Evolutionary conservation across 306 rosid species (phyloP), one percentile per base, ranked within the genome.

Genomic region (Abrus pulchellus): DNA sequence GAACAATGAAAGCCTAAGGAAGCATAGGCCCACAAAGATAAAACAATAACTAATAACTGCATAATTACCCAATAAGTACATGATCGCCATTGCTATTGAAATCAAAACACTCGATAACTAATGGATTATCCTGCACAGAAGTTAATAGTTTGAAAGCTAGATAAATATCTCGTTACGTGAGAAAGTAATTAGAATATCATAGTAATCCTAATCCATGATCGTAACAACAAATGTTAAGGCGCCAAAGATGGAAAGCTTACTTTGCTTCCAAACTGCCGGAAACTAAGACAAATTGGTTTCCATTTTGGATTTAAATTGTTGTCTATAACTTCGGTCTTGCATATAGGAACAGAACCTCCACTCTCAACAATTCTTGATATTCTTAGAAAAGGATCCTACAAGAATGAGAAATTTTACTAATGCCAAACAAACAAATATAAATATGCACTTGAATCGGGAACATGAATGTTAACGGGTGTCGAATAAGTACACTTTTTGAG

Each of bases 91-190:
- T 84, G 74, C 79, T 88, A 85, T 95, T 91, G 90, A 95, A 95
- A 90, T 93, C 93, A 85, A 90, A 95, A 83, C 99, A 93, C 88
- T 95, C 99, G 1, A 95, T 89, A 30, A 88, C 13, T 83, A 95
- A 80, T 30, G 94, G 97, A 83, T 81, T 88, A 2, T 93, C 99
- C 99, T 95, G 90, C 76, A 73, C 62, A 27, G 2, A 65, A 75
- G 49, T 59, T 9, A 48, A 44, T 71, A 8, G 2, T 2, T 44
- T 72, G 29, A 44, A 63, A 74, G 20, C 61, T 50, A 36, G 61
- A 20, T 33, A 40, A 84, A 40, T 65, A 75, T 64, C 57, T 20
- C 10, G 57, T 30, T 36, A 11, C 40, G 2, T 13, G 55, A 55
- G 55, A 38, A 38, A 50, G 79, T 68, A 66, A 59, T 36, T 32